Evolutionary conservation across 2,329 filamentous ascomycete genomes (phyloP), one percentile per base, ranked within the genome.

Genomic region (Xylariaceae sp.): DNA sequence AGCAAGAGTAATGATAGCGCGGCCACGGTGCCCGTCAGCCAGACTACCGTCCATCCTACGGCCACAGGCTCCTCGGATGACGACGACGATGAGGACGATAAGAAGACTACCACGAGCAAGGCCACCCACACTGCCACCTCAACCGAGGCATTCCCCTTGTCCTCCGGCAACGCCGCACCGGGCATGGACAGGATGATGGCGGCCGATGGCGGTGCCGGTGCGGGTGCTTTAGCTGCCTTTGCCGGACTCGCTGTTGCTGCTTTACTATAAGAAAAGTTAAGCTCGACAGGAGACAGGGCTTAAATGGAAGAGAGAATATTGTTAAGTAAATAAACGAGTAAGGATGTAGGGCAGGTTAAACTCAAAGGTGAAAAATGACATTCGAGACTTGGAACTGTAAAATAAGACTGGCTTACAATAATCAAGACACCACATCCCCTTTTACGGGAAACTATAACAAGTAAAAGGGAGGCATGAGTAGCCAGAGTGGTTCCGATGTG

Each of bases 241-340:
- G 57, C 54, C 2, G 57, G 53, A 5, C 17, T 48, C 13, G 34
- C 54, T n/a, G n/a, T n/a, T 5, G 55, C 50, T 11, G 55, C 44
- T 13, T 24, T 59, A 3, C 38, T 59, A 23, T 59, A 49, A 44
- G 30, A 12, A 15, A 9, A 7, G n/a, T n/a, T n/a, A n/a, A n/a
- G n/a, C n/a, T n/a, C n/a, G n/a, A n/a, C n/a, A n/a, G n/a, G n/a
- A n/a, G n/a, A n/a, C n/a, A n/a, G n/a, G n/a, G n/a, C n/a, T n/a
- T n/a, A n/a, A n/a, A n/a, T n/a, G n/a, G n/a, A n/a, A n/a, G n/a
- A n/a, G n/a, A n/a, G n/a, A n/a, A n/a, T n/a, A n/a, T n/a, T n/a
- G n/a, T n/a, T n/a, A 21, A 4, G 19, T 9, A n/a, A 12, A 31
- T 5, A 2, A 34, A n/a, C 17, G 13, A 13, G 32, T 19, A 4